A percentile compares a stretch with the other conserved stretches of the same genome.
These are phyloP conservation scores for Chlamydomonas eustigma DNA, from an alignment of 139 green algal genomes.

Conservation along the genomic window DNA sequence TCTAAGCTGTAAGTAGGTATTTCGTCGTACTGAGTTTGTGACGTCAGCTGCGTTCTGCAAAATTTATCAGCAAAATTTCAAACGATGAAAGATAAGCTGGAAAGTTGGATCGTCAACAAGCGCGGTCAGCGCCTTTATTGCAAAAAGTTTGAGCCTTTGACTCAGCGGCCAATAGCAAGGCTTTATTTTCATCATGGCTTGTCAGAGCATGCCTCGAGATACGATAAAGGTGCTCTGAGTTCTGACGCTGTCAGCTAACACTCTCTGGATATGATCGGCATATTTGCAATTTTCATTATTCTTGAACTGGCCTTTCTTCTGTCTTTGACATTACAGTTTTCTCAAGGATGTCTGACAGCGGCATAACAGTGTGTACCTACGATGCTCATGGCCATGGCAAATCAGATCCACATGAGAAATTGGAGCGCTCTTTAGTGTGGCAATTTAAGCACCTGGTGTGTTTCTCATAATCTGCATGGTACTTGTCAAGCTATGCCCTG, in stretches of 20 bases:
- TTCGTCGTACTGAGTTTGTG: no score
- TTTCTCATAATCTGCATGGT: background rate
- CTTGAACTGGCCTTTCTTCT: no score
- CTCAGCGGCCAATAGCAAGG: background rate
- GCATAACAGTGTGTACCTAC: background rate
- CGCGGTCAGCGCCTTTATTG: background rate
- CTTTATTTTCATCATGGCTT: slow-evolving; percentile 11
- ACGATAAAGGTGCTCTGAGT: background rate
- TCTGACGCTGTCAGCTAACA: background rate
- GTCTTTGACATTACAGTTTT: no score
- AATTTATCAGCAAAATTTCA: no score
- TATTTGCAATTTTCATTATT: no score
- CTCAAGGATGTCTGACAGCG: background rate
- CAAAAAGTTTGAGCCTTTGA: background rate
- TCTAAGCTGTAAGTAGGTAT: no score
- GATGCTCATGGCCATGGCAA: slow-evolving; percentile 19
- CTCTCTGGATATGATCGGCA: no score
- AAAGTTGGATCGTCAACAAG: background rate
- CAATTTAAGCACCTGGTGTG: slow-evolving; percentile 7
- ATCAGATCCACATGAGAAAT: background rate
- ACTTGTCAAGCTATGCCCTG: background rate
- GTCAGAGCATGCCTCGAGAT: background rate
- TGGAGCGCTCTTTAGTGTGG: background rate
- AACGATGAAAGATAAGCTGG: background rate
- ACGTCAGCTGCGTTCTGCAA: no score